Evolutionary conservation across 306 rosid genomes (phyloP).

Genomic region (Cucurbita maxima): DNA sequence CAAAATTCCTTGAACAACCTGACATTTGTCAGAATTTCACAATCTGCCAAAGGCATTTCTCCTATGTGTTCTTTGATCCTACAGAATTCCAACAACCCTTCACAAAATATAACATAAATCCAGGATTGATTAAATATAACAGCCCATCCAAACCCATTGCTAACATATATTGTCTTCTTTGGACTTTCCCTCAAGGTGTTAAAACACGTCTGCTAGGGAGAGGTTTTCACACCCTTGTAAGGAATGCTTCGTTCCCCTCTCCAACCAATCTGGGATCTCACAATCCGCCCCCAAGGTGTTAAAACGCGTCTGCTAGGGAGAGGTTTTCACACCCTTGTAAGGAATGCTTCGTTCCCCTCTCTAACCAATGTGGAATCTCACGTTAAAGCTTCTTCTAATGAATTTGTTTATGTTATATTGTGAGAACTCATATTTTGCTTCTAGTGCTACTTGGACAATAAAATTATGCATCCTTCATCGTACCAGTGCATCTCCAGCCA

Average conservation of each 20-base stretch:
- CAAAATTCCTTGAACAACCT: background rate
- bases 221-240: too few species aligned
- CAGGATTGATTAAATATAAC: background rate
- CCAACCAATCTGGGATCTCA: too few species aligned
- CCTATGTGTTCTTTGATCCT: background rate
- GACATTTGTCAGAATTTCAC: background rate
- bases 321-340: too few species aligned
- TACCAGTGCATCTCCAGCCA: conserved; percentile 73
- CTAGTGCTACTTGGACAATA: background rate
- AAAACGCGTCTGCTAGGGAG: too few species aligned
- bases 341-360: too few species aligned
- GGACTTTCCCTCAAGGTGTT: too few species aligned
- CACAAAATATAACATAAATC: background rate
- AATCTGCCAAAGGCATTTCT: background rate
- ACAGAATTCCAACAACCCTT: background rate
- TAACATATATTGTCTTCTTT: too few species aligned
- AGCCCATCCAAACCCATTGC: too few species aligned
- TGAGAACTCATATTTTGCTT: background rate
- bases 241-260: too few species aligned
- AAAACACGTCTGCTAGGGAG: too few species aligned
- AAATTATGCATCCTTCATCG: conserved; percentile 2
- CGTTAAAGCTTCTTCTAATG: background rate
- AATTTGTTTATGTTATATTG: background rate
- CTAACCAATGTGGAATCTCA: too few species aligned
- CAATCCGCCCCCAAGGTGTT: too few species aligned